Base-by-base conservation (phyloP, 139 green algal species). In the Chlorella sp. region DNA sequence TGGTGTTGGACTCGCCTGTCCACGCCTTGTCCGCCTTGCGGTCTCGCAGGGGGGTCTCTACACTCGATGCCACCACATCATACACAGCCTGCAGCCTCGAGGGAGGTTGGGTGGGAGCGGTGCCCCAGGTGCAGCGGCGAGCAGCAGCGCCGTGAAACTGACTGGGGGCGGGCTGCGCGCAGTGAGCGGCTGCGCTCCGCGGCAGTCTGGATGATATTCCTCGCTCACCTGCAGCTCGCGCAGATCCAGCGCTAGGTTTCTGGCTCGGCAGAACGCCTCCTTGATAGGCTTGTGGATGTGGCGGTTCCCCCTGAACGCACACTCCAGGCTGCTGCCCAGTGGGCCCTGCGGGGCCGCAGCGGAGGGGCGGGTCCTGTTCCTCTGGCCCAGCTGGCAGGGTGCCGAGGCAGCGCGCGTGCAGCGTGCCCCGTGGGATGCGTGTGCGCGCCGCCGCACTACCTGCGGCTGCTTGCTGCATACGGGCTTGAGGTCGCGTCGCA, bases 221-320 rank as follows among this genome's bases (percentile, higher is more conserved):
- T 21, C 38, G 6, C 43, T 43, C 29, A 73, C 66, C 66, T 36
- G 33, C 12, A 73, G 43, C n/a, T 38, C 46, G 25, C 12, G 19
- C 45, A 73, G 19, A 31, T 73, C 66, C 2, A 73, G 43, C 41
- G 46, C 66, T n/a, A 73, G 43, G 66, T 73, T 73, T 9, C 23
- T n/a, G 12, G 29, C 66, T 4, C 45, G 36, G 46, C 66, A 73
- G 66, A 48, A 60, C 31, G 48, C 48, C 46, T 73, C 66, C 5
- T 45, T 14, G 60, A n/a, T n/a, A n/a, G 43, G 45, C 36, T 45
- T 25, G n/a, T 67, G 35, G 2, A 48, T 27, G 8, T 67, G 60
- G 17, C n/a, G n/a, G n/a, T n/a, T n/a, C n/a, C n/a, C n/a, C n/a
- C n/a, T n/a, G n/a, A 45, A 67, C 6, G 21, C 19, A 35, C 60